Base-by-base conservation (phyloP, 495 filamentous ascomycete species). In the Aspergillus mulundensis region DNA sequence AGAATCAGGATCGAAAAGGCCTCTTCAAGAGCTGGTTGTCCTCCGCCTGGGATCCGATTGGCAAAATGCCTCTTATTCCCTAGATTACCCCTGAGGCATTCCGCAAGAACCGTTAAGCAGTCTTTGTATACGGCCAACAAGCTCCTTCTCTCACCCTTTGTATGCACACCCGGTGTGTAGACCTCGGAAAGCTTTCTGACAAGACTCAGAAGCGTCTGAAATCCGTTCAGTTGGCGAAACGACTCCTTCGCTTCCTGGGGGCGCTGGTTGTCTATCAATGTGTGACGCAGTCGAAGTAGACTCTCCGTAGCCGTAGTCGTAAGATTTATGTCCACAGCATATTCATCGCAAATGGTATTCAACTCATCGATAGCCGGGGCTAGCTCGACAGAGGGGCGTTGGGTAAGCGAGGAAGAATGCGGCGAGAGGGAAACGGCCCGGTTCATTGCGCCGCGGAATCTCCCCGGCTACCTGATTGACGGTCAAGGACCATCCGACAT, bases 51-150 rank as follows among this genome's bases (percentile, higher is more conserved):
- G 23, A 92, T 81, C 54, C 81, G 79, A 56, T 82, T 82, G 48
- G 83, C 79, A 70, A 97, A 97, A 69, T 92, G 96, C 55, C 87
- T 83, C 57, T 84, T 79, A 72, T 97, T 98, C 12, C 91, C 93
- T 54, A 85, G 80, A 70, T 97, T 91, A 16, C 84, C 84, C 44
- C 84, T 82, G 62, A 97, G 81, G 23, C 85, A 84, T 48, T 90
- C 87, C 1, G 88, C 84, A 39, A 97, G 66, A 14, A 90, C 82
- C 51, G 80, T 80, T 39, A 97, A 77, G 11, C 84, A 72, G 50
- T 81, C 81, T 69, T 89, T 87, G 39, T 90, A 72, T 21, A 96
- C 72, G 23, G 85, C 80, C 64, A 94, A 81, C 48, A 89, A 76
- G 42, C 75, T 75, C 42, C 76, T 77, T 50, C 81, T 81, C 57